Conservation (phyloP, 2,329 filamentous ascomycete genomes). For the Ilyonectria mors-panacis region DNA sequence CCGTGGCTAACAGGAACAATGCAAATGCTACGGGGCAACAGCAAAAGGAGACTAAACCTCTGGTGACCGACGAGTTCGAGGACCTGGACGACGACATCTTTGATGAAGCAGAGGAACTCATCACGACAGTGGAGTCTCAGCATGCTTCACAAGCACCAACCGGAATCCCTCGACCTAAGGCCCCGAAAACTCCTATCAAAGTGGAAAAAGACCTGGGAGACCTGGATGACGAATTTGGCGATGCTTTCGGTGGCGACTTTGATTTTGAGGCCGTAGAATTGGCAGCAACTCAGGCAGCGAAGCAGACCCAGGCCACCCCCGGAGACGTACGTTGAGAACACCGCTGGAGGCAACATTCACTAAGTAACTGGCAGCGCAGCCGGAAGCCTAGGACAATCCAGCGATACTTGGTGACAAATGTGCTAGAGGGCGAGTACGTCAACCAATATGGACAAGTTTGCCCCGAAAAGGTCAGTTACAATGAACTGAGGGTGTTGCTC, state of each 20-base stretch:
- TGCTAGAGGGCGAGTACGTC: slow-evolving; percentile 78
- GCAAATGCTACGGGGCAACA: slow-evolving; percentile 6
- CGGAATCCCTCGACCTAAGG: slow-evolving; percentile 14
- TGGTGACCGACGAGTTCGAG: slow-evolving; percentile 69
- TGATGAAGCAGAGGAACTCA: slow-evolving; percentile 59
- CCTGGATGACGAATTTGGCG: slow-evolving; percentile 54
- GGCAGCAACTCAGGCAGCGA: slow-evolving; percentile 77
- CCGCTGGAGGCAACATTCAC: slow-evolving; percentile 58
- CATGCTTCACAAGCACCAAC: slow-evolving; percentile 32
- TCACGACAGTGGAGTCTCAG: slow-evolving; percentile 41
- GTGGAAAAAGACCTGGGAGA: slow-evolving; percentile 26
- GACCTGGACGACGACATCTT: slow-evolving; percentile 76
- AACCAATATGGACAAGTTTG: slow-evolving; percentile 72
- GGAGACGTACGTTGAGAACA: slow-evolving; percentile 56
- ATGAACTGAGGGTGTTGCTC: no score
- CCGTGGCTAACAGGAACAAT: slow-evolving; percentile 12
- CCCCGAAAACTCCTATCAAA: neutral
- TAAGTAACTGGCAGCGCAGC: slow-evolving; percentile 78
- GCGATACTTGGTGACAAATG: slow-evolving; percentile 85
- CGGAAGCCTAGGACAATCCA: slow-evolving; percentile 83
- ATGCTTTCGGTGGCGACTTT: slow-evolving; percentile 76
- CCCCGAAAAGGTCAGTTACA: slow-evolving; percentile 77
- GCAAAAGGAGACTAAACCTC: neutral
- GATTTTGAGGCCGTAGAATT: slow-evolving; percentile 85
- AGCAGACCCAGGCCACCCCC: slow-evolving; percentile 46